These are phyloP conservation scores for Aspergillus saccharolyticus DNA, from an alignment of 495 filamentous ascomycete genomes.

Conservation along the genomic window DNA sequence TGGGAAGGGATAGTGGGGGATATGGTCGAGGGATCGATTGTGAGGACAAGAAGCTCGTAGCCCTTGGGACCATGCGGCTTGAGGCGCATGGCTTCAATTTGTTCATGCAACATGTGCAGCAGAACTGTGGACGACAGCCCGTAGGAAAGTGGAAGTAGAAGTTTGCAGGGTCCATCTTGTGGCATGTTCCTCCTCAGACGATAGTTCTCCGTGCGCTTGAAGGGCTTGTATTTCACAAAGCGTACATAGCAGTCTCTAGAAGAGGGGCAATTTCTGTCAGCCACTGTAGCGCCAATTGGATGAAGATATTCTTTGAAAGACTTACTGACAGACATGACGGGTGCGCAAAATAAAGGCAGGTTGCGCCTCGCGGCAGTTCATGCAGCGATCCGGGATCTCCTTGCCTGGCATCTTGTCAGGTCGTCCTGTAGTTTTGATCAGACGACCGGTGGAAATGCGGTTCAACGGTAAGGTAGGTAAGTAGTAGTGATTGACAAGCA, in stretches of 20 bases:
- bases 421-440: not conserved
- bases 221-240: conserved; percentile 69
- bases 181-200: conserved; percentile 32
- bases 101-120: conserved; percentile 67
- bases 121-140: conserved; percentile 78
- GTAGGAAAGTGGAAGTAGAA: conserved; percentile 77
- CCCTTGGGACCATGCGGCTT: conserved; percentile 51
- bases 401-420: conserved; percentile 35
- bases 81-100: conserved; percentile 54
- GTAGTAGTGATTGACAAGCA: conserved; percentile 11
- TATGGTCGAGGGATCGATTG: conserved; percentile 54
- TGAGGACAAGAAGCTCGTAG: conserved; percentile 62
- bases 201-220: conserved; percentile 72
- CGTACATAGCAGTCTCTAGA: conserved; percentile 67
- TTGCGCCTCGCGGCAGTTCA: conserved; percentile 40
- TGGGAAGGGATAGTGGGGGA: conserved; percentile 16
- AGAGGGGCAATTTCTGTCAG: conserved; percentile 12
- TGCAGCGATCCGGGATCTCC: conserved; percentile 28
- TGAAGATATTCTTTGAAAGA: conserved; percentile 8
- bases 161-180: conserved; percentile 39
- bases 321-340: conserved; percentile 45
- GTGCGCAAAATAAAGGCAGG: conserved; percentile 35
- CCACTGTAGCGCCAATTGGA: not conserved
- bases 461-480: too few relatives aligned
- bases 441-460: not conserved